phyloP scores from a whole-genome alignment of 495 filamentous ascomycete genomes.

The Penicillium angulare region DNA sequence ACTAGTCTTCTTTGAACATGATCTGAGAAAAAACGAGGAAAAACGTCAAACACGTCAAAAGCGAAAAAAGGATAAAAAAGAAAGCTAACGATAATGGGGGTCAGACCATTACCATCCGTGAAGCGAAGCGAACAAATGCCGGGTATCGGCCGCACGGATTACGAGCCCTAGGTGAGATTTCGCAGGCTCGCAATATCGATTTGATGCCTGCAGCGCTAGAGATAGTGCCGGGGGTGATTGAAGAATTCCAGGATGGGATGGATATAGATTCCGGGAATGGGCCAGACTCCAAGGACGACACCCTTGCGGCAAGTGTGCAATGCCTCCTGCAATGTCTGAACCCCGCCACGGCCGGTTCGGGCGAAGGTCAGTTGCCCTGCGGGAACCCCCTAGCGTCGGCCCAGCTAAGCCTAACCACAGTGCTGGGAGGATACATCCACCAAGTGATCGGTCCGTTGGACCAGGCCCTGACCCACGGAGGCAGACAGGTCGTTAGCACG shows the following conservation, averaged over 20 bases:
- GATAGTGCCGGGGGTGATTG: constrained; percentile 59
- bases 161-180: constrained; percentile 67
- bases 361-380: constrained; percentile 30
- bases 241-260: constrained; percentile 64
- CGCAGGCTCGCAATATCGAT: constrained; percentile 60
- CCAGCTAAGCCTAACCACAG: constrained; percentile 32
- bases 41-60: no score
- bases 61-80: not conserved
- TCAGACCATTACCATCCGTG: constrained; percentile 66
- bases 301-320: constrained; percentile 45
- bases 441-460: constrained; percentile 31
- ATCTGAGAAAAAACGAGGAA: no score
- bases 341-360: constrained; percentile 23
- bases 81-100: constrained; percentile 8
- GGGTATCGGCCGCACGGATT: constrained; percentile 76
- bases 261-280: constrained; percentile 57
- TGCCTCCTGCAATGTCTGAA: constrained; percentile 49
- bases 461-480: constrained; percentile 34
- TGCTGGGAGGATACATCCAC: constrained; percentile 30
- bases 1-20: no score
- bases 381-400: constrained; percentile 29
- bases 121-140: constrained; percentile 87
- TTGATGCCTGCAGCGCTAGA: constrained; percentile 65
- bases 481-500: constrained; percentile 40
- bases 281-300: constrained; percentile 38